Evolutionary conservation across 2,329 filamentous ascomycete genomes (phyloP), one percentile per base, ranked within the genome.

Genomic region (Colletotrichum sp.): DNA sequence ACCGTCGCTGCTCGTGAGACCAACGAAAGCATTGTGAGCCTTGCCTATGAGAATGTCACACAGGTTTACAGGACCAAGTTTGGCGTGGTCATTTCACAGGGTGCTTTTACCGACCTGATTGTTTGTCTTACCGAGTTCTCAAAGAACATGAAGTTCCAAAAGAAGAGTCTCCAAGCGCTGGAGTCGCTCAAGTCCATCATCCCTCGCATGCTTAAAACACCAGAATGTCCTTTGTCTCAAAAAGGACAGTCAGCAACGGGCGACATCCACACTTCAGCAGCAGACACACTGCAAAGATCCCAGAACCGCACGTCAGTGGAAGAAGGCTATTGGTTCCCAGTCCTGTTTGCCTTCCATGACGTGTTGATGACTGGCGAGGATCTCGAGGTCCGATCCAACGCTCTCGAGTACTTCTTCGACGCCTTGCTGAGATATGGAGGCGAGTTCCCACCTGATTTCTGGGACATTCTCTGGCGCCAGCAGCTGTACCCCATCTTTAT

Each of bases 321-420:
- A 83, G 97, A 99, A 84, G 96, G 98, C 49, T 99, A 96, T 85
- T 99, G 97, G 97, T 99, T 99, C 85, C 97, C 97, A 0, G 95
- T 99, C 7, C 89, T 99, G 34, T 99, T 99, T 82, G 96, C 98
- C 5, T 99, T 99, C 88, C 97, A 99, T 83, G 97, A 99, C 84
- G 96, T 99, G 26, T 88, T 99, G 64, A 99, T 99, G 97, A 99
- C 97, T 3, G 97, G 98, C 4, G 98, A 99, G 85, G 97, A 99
- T 83, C 90, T 99, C 21, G 97, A 99, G 85, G 97, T 99, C 55
- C 94, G 97, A 75, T 98, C 92, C 3, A 93, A 92, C 85, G 97
- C 98, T 4, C 89, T 99, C 55, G 98, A 96, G 80, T 99, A 99
- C 85, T 95, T 99, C 77, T 99, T 99, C 81, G 96, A 99, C 75